These are phyloP conservation scores for Beta vulgaris DNA, from an alignment of 148 eudicot genomes.

Conservation along the genomic window DNA sequence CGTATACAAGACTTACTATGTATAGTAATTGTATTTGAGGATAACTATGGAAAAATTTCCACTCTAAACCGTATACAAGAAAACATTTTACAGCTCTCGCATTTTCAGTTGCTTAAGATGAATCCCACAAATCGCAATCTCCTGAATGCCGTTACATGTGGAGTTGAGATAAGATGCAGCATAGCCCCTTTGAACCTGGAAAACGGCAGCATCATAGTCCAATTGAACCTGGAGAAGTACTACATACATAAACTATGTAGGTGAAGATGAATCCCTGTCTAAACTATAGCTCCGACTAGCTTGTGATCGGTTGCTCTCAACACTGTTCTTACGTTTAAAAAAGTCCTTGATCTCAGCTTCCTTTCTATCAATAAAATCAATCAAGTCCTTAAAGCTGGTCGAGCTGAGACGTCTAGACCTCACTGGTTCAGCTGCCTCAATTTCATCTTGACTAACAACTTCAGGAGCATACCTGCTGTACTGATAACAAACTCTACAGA, in stretches of 20 bases:
- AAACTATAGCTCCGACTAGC: slow-evolving; percentile 28
- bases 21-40: too few relatives aligned
- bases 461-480: slow-evolving; percentile 53
- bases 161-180: not conserved
- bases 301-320: slow-evolving; percentile 27
- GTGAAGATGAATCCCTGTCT: slow-evolving; percentile 18
- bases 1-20: too few relatives aligned
- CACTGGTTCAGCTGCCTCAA: slow-evolving; percentile 38
- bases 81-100: not conserved
- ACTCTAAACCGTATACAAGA: not conserved
- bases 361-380: slow-evolving; percentile 58
- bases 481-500: slow-evolving; percentile 51
- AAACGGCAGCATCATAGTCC: not conserved
- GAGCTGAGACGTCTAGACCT: slow-evolving; percentile 37
- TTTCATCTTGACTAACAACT: slow-evolving; percentile 30
- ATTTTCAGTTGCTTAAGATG: not conserved
- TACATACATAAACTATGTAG: not conserved
- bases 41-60: not conserved
- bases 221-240: not conserved
- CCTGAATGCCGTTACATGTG: not conserved
- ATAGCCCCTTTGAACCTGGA: not conserved
- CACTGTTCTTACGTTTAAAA: slow-evolving; percentile 38
- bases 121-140: not conserved
- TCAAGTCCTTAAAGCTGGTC: slow-evolving; percentile 51
- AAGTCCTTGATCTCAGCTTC: slow-evolving; percentile 58